Base-by-base conservation (phyloP, 768 basidiomycete species). In the Tulasnella sp. region DNA sequence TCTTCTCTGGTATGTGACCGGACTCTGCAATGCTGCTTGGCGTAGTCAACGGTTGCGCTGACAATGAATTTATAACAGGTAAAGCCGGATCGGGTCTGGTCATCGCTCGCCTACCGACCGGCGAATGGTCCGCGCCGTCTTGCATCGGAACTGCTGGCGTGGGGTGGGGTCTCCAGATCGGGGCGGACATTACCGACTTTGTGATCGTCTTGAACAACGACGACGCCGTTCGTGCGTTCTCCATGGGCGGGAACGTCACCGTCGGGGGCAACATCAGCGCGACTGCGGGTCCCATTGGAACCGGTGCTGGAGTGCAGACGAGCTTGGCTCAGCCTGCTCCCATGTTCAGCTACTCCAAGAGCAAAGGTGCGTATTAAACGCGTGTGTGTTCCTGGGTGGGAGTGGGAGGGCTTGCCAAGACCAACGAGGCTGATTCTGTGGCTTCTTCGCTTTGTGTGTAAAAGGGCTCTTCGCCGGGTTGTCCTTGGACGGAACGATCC, bases 261-360 rank as follows among this genome's bases (percentile, higher is more conserved):
- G 94, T 99, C 78, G 97, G 97, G 1, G 97, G 97, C 5, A 92
- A 93, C 83, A 89, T 96, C 84, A 92, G 91, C 82, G 96, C 94
- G 1, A 88, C 93, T 0, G 96, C 96, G 9, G 97, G 97, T 0
- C 97, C 97, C 0, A 93, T 98, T 81, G 97, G 97, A 0, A 98
- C 97, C 0, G 97, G 97, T 6, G 97, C 94, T 4, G 93, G 94
- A 81, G 91, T 98, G 0, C 93, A 96, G 83, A 92, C 96, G 1
- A 92, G 91, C 3, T 88, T 97, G 60, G 95, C 96, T 6, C 95
- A 97, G 86, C 97, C 97, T 0, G 92, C 97, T 28, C 96, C 96
- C 6, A 97, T 98, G 95, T 99, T 98, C 87, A 96, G 94, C 82
- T 97, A 98, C 85, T 96, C 95, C 14, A 95, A 96, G 86, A 96